Evolutionary conservation across 495 filamentous ascomycete genomes (phyloP).

Genomic region (Podospora comata): DNA sequence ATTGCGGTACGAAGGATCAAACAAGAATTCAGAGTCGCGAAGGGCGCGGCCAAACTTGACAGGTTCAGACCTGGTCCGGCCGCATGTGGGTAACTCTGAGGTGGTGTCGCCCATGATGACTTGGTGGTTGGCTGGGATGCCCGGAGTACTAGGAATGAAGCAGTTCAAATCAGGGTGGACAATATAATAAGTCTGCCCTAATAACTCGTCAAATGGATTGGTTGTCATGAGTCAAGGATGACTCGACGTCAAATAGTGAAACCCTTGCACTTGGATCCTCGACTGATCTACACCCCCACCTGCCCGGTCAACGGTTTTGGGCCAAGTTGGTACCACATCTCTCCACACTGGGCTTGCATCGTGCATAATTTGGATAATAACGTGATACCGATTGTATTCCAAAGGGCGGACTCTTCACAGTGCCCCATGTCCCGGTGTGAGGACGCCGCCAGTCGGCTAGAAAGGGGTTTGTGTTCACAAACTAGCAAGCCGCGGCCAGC

Average conservation of each 20-base stretch:
- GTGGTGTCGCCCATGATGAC: background rate
- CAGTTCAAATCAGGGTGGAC: background rate
- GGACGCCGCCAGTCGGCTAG: background rate
- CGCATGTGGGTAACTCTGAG: background rate
- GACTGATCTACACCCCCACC: background rate
- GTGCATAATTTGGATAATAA: background rate
- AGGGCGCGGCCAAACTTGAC: slow-evolving; percentile 56
- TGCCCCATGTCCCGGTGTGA: background rate
- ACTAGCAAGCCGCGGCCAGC: background rate
- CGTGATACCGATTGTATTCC: background rate
- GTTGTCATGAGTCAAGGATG: background rate
- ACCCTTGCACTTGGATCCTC: background rate
- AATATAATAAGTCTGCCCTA: background rate
- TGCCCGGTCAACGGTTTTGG: background rate
- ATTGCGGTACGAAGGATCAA: slow-evolving; percentile 64
- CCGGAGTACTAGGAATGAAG: background rate
- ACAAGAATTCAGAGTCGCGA: slow-evolving; percentile 62
- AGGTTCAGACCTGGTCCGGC: background rate
- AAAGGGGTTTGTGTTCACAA: background rate
- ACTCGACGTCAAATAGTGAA: background rate
- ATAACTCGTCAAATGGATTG: background rate
- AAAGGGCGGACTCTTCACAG: background rate
- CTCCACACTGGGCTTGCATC: background rate
- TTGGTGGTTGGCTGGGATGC: background rate
- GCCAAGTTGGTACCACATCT: background rate